phyloP scores from a whole-genome alignment of 306 rosid genomes.

The Mimosa bimucronata region DNA sequence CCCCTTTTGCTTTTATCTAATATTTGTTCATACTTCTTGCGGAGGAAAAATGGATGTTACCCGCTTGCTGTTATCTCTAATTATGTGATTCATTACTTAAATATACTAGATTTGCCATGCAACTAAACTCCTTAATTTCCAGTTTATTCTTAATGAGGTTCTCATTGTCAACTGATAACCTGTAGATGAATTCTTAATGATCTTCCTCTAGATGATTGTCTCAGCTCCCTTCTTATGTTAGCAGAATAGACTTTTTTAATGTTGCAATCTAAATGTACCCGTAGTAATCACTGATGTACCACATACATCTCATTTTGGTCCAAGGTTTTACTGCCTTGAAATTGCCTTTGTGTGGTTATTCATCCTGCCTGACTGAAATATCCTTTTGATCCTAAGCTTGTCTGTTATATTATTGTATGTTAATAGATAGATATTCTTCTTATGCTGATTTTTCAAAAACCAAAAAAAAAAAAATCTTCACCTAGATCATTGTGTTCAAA shows the following conservation, averaged over 20 bases:
- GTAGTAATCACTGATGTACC: neutral
- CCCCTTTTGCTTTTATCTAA: slow-evolving; percentile 11
- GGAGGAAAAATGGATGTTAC: slow-evolving; percentile 4
- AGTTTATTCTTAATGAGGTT: neutral
- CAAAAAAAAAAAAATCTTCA: neutral
- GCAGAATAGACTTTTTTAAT: neutral
- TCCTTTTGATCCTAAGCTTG: neutral
- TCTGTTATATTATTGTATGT: neutral
- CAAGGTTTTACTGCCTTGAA: slow-evolving; percentile 2
- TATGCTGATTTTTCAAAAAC: slow-evolving; percentile 8
- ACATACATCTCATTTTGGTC: neutral
- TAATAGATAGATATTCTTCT: neutral
- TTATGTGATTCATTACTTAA: neutral
- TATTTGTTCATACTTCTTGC: neutral
- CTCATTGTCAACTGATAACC: slow-evolving; percentile 22
- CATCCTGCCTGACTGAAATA: slow-evolving; percentile 17
- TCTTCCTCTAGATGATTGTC: neutral
- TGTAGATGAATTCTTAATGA: slow-evolving; percentile 8
- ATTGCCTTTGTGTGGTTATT: slow-evolving; percentile 9
- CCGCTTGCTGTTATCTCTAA: neutral
- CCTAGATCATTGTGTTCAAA: slow-evolving; percentile 32
- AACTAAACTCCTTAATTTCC: neutral
- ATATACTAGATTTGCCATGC: neutral
- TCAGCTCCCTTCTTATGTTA: neutral
- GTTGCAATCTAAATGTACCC: neutral